Evolutionary conservation across 169 alveolate species (phyloP).

Genomic region (Cryptosporidium ubiquitum): DNA sequence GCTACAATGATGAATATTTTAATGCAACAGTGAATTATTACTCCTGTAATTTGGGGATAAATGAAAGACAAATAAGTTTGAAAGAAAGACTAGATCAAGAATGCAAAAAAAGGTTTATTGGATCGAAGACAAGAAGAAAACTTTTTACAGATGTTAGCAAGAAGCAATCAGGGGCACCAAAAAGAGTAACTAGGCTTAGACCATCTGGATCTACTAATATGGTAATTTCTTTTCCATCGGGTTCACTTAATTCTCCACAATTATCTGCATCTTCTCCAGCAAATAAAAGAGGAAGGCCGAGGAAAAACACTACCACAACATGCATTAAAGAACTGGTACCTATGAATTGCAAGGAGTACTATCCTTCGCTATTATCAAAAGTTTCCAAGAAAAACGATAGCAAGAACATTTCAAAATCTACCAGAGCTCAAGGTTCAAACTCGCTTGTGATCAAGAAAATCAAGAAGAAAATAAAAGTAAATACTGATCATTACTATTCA

Average conservation of each 20-base stretch:
- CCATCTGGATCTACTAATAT: neutral
- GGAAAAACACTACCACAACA: neutral
- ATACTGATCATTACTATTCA: neutral
- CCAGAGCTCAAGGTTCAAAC: neutral
- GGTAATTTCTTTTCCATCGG: neutral
- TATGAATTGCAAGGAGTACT: neutral
- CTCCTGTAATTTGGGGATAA: neutral
- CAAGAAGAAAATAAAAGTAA: neutral
- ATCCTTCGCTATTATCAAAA: neutral
- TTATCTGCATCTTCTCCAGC: neutral
- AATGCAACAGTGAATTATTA: conserved; percentile 2
- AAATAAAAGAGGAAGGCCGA: neutral
- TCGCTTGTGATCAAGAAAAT: neutral
- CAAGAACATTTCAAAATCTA: neutral
- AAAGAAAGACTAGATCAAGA: neutral
- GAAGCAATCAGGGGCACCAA: conserved; percentile 55
- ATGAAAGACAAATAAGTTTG: neutral
- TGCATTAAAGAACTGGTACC: neutral
- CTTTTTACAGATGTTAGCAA: neutral
- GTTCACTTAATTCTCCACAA: neutral
- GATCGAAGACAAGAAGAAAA: conserved; percentile 43
- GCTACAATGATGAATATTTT: conserved; percentile 35
- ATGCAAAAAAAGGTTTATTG: neutral
- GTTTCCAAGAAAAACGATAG: neutral
- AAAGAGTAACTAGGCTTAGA: conserved; percentile 63